These are phyloP conservation scores for Venturia oleaginea DNA, from an alignment of 2,329 filamentous ascomycete genomes.

Conservation along the genomic window DNA sequence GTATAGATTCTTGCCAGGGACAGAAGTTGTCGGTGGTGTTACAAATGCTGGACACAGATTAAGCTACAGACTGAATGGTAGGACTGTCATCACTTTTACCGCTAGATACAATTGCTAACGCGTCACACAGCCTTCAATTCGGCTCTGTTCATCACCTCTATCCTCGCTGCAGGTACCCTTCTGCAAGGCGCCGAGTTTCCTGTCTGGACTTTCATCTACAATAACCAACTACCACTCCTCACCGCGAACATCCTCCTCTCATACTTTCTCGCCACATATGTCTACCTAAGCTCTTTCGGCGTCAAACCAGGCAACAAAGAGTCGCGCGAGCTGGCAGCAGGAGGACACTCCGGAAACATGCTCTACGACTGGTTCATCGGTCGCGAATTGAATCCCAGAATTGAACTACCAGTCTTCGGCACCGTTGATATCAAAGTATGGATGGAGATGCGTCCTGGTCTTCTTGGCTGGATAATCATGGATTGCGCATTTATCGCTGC, in stretches of 20 bases:
- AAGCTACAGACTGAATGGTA: slow-evolving; percentile 65
- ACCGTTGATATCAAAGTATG: slow-evolving; percentile 86
- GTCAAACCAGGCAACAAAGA: slow-evolving; percentile 63
- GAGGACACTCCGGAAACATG: slow-evolving; percentile 73
- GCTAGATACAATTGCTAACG: slow-evolving; percentile 12
- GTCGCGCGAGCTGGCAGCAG: slow-evolving; percentile 68
- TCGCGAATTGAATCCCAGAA: slow-evolving; percentile 83
- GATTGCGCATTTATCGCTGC: slow-evolving; percentile 78
- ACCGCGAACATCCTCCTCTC: slow-evolving; percentile 75
- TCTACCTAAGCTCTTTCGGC: slow-evolving; percentile 74
- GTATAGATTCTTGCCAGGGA: slow-evolving; percentile 67
- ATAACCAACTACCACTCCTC: slow-evolving; percentile 80
- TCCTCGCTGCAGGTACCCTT: slow-evolving; percentile 64
- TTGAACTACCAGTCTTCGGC: slow-evolving; percentile 68
- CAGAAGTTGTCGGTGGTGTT: slow-evolving; percentile 59
- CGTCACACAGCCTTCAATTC: slow-evolving; percentile 57
- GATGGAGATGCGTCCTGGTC: slow-evolving; percentile 82
- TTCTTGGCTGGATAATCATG: slow-evolving; percentile 81
- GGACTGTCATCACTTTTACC: slow-evolving; percentile 14
- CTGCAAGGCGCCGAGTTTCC: slow-evolving; percentile 71
- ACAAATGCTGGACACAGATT: slow-evolving; percentile 63
- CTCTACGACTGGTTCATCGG: slow-evolving; percentile 97
- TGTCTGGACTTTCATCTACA: slow-evolving; percentile 86
- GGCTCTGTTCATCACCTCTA: slow-evolving; percentile 62
- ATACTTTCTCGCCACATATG: slow-evolving; percentile 62